A percentile compares a stretch with the other conserved stretches of the same genome.
Evolutionary conservation across 306 rosid species (phyloP).

Genomic region (Castanea crenata): DNA sequence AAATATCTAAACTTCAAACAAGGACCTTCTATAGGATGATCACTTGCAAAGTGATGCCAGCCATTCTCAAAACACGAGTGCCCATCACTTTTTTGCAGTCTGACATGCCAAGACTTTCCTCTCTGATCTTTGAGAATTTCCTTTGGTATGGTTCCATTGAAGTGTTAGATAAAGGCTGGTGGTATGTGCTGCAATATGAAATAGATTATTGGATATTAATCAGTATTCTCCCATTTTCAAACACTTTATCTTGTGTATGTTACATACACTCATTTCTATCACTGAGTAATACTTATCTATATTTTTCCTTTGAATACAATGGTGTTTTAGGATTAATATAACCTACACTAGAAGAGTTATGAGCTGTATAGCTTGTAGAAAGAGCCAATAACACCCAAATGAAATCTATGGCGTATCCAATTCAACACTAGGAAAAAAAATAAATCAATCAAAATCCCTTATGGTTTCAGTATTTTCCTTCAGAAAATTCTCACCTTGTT

Average conservation of each 20-base stretch:
- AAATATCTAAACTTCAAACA: background rate
- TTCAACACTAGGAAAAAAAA: background rate
- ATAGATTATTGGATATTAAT: background rate
- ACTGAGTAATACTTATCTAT: background rate
- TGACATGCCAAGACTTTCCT: conserved; percentile 24
- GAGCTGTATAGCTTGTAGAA: background rate
- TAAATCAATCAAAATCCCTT: too few species aligned
- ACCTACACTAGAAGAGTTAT: background rate
- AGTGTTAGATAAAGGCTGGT: conserved; percentile 17
- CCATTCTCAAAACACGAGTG: conserved; percentile 14
- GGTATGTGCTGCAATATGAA: conserved; percentile 18
- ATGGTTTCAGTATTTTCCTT: too few species aligned
- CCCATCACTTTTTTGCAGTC: background rate
- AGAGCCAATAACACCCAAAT: background rate
- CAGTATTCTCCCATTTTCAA: too few species aligned
- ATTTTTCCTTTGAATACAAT: background rate
- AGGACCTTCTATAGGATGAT: conserved; percentile 1
- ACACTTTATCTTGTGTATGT: background rate
- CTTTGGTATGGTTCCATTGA: conserved; percentile 9
- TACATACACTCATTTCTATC: background rate
- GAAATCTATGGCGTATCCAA: background rate
- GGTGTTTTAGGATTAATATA: background rate
- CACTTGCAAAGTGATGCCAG: conserved; percentile 23
- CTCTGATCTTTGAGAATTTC: conserved; percentile 10
- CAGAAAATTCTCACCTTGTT: too few species aligned